Evolutionary conservation across 2,329 filamentous ascomycete genomes (phyloP).

Genomic region (Penicillium sp.): DNA sequence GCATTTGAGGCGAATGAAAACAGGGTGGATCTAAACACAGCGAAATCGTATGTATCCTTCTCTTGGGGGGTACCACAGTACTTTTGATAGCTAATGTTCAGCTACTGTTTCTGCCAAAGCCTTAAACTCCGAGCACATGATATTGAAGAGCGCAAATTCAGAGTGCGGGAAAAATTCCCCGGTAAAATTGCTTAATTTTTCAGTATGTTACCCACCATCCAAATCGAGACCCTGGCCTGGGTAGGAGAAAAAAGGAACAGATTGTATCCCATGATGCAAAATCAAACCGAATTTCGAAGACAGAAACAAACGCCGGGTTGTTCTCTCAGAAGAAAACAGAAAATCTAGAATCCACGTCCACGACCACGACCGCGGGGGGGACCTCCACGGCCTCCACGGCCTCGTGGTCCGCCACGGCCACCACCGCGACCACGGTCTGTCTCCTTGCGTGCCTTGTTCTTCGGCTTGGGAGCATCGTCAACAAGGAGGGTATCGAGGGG

Average conservation of each 20-base stretch:
- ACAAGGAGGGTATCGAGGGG: conserved; percentile 93
- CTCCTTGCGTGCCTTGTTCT: conserved; percentile 99
- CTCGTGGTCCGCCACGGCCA: conserved; percentile 47
- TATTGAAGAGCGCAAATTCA: neutral
- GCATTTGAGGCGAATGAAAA: neutral
- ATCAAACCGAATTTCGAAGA: conserved; percentile 20
- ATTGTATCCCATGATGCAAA: conserved; percentile 25
- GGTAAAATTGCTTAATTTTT: conserved; percentile 20
- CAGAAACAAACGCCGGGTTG: conserved; percentile 22
- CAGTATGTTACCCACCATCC: conserved; percentile 9
- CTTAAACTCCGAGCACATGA: neutral
- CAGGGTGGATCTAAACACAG: neutral
- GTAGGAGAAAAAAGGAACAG: conserved; percentile 26
- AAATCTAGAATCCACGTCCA: conserved; percentile 47
- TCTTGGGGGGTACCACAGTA: neutral
- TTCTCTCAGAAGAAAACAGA: conserved; percentile 21
- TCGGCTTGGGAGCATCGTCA: conserved; percentile 95
- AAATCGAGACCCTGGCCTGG: conserved; percentile 27
- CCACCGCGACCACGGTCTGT: conserved; percentile 50
- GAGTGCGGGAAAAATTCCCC: conserved; percentile 10
- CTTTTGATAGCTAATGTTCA: neutral
- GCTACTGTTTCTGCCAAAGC: neutral
- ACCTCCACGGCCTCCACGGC: conserved; percentile 50
- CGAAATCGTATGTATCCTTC: neutral
- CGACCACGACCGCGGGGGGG: conserved; percentile 55